Evolutionary conservation across 2,329 filamentous ascomycete species (phyloP), one percentile per base, ranked within the genome.

Genomic region (Fusarium pininemorale): DNA sequence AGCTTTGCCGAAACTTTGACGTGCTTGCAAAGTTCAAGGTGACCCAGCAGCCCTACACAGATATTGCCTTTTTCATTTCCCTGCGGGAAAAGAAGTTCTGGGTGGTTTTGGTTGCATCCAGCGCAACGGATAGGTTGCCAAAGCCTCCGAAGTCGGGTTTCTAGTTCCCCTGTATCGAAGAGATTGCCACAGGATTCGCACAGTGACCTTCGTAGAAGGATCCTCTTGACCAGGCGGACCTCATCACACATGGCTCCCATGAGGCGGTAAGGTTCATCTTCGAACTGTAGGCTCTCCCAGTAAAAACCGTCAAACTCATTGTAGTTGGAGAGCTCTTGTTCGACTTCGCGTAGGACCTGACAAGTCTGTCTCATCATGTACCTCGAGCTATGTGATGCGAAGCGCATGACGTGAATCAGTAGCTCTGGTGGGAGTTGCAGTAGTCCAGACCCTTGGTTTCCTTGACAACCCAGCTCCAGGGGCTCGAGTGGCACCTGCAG

Each of bases 351-450:
- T 2, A 70, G 15, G 5, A 1, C 5, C 10, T n/a, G 48, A 20
- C 54, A 70, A 3, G 60, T 70, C 47, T 70, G 66, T 3, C 39
- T 44, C 1, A 60, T 4, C 53, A 70, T 65, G 5, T 70, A 26
- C 24, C 24, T 26, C 24, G 66, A 56, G 13, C 39, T 47, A 8
- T 24, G 4, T 2, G 32, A 26, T 26, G 24, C 24, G 24, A 14
- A 12, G 0, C 6, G 11, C 5, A 64, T 26, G 10, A 24, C 3
- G 6, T 30, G 7, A 12, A 70, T 2, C 7, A 70, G 2, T 6
- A 70, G 38, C 38, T 70, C n/a, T 6, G 9, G 9, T 3, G 66
- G 48, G 4, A 70, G 32, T 26, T 53, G 44, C 0, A 69, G 3
- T 12, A 69, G 18, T 28, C 13, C 0, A 7, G 39, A 22, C 2